Conservation (phyloP, 495 filamentous ascomycete genomes). For the Hypoxylon fuscum region DNA sequence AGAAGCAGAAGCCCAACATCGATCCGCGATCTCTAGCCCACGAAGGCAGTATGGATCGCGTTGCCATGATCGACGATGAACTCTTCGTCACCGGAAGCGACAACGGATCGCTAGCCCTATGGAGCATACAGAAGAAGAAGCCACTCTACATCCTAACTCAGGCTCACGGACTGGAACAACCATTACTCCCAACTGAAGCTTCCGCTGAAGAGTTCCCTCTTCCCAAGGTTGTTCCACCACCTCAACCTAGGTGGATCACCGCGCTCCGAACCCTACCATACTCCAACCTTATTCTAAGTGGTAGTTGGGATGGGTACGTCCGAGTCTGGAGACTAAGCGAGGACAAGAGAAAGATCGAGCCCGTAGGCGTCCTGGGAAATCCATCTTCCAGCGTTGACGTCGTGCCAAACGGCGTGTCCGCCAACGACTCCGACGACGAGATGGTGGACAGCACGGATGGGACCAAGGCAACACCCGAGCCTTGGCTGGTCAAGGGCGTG, state of each 20-base stretch:
- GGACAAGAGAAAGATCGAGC: slow-evolving; percentile 81
- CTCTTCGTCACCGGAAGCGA: slow-evolving; percentile 94
- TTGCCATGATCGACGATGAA: slow-evolving; percentile 87
- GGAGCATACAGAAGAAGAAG: slow-evolving; percentile 94
- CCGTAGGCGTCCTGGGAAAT: slow-evolving; percentile 71
- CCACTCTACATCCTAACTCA: slow-evolving; percentile 79
- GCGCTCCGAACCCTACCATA: slow-evolving; percentile 85
- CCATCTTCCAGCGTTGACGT: slow-evolving; percentile 1
- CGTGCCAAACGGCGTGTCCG: slow-evolving; percentile 19
- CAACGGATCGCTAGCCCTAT: slow-evolving; percentile 86
- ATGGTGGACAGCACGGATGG: slow-evolving; percentile 18
- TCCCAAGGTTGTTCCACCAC: slow-evolving; percentile 62
- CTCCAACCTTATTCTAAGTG: slow-evolving; percentile 85
- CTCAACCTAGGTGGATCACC: slow-evolving; percentile 87
- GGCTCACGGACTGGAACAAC: slow-evolving; percentile 83
- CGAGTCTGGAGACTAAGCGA: slow-evolving; percentile 84
- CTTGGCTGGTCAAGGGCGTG: slow-evolving; percentile 68
- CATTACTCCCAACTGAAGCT: slow-evolving; percentile 68
- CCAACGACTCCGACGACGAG: slow-evolving; percentile 19
- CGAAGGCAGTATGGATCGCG: slow-evolving; percentile 89
- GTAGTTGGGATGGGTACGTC: slow-evolving; percentile 92
- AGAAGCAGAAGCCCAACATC: slow-evolving; percentile 57
- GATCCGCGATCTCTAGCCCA: slow-evolving; percentile 57
- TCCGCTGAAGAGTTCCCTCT: slow-evolving; percentile 73
- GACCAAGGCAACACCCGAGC: slow-evolving; percentile 8